Base-by-base conservation (phyloP, 768 basidiomycete species). In the Tephrocybe sp. region DNA sequence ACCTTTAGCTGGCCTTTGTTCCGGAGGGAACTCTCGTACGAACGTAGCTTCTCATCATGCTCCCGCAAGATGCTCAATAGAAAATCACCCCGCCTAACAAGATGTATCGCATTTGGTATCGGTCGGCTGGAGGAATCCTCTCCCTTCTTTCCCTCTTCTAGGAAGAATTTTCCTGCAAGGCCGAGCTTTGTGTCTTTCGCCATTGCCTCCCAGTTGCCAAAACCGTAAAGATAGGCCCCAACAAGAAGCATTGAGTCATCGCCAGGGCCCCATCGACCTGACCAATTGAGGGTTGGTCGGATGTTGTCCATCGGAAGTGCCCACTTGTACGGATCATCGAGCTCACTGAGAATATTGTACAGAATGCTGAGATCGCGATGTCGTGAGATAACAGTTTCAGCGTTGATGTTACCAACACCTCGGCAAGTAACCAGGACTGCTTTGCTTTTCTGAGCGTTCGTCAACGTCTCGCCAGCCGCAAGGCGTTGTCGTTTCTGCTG, bases 151-250 rank as follows among this genome's bases (percentile, higher is more conserved):
- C 88, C 91, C 66, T 97, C 94, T 64, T 97, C 97, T 44, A 99
- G 77, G 83, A 97, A 98, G 73, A 99, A 95, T 64, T 97, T 97
- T 66, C 88, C 92, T 1, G 83, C 79, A 12, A 99, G 76, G 2
- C 84, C 83, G 11, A 99, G 83, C 52, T 81, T 81, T 11, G 81
- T 66, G 64, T 99, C 97, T 69, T 94, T 91, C 48, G 83, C 81
- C 77, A 98, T 98, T 21, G 80, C 79, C 63, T 98, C 97, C 97
- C 97, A 99, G 61, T 88, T 91, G 12, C 94, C 95, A 63, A 98
- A 95, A 16, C 97, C 97, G 58, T 98, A 88, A 16, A 87, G 61
- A 74, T 79, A 97, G 9, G 97, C 92, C 29, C 97, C 97, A 40
- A 97, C 86, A 30, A 99, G 80, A 15, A 99, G 77, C 83, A 94